phyloP scores from a whole-genome alignment of 257 asterid genomes.

The Orobanche coerulescens region DNA sequence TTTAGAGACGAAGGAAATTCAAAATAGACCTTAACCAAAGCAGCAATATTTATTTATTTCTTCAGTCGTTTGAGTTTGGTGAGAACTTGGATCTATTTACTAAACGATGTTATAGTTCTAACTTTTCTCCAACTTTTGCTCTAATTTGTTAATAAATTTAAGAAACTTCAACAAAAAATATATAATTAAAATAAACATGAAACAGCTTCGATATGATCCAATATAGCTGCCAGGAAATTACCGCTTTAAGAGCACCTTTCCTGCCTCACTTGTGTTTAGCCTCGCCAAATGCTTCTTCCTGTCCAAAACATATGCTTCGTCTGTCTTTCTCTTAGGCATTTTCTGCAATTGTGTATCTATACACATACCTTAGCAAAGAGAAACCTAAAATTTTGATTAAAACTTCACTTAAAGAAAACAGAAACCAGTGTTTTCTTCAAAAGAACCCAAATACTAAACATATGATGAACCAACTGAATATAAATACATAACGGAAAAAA shows the following conservation, averaged over 20 bases:
- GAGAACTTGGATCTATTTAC: background rate
- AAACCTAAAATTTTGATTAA: constrained; percentile 6
- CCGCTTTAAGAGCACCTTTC: constrained; percentile 93
- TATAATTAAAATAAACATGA: background rate
- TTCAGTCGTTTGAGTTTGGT: background rate
- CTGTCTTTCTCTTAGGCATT: constrained; percentile 97
- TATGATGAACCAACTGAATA: background rate
- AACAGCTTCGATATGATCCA: background rate
- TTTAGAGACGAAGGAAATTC: background rate
- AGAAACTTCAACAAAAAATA: background rate
- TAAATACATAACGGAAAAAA: background rate
- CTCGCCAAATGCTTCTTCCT: constrained; percentile 85
- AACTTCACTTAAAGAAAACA: background rate
- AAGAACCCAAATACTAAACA: no score
- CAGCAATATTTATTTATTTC: background rate
- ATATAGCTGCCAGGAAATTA: constrained; percentile 27
- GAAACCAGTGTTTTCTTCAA: background rate
- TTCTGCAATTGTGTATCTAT: constrained; percentile 98
- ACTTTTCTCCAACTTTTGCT: background rate
- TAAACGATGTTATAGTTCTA: background rate
- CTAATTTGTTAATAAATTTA: background rate
- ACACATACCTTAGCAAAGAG: constrained; percentile 34
- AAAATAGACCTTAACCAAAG: background rate
- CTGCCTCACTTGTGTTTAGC: constrained; percentile 82
- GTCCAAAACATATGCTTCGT: constrained; percentile 91